phyloP scores from a whole-genome alignment of 2,329 filamentous ascomycete genomes.

The Saccharata proteae region DNA sequence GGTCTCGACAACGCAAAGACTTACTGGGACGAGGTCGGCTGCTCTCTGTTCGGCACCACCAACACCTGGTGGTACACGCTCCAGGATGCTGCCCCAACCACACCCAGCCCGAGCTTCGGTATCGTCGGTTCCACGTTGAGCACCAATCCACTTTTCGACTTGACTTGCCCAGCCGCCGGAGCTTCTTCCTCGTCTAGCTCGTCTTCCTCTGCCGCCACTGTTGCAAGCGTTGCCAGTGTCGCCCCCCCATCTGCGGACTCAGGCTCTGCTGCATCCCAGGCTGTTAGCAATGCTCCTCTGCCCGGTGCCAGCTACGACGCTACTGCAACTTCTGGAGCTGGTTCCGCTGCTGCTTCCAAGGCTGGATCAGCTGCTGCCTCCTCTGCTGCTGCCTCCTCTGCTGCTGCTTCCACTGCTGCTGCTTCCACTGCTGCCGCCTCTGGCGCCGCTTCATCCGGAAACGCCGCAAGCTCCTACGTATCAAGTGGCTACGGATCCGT shows the following conservation, averaged over 20 bases:
- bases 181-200: conserved; percentile 4
- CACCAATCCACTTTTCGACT: conserved; percentile 21
- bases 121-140: conserved; percentile 41
- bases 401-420: not conserved
- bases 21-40: conserved; percentile 74
- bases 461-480: too few relatives aligned
- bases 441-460: not conserved
- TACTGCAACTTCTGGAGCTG: not conserved
- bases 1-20: conserved; percentile 55
- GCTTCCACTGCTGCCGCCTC: conserved; percentile 1
- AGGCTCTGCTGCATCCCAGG: conserved; percentile 10
- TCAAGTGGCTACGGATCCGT: too few relatives aligned
- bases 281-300: conserved; percentile 17
- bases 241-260: conserved; percentile 1
- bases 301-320: conserved; percentile 7
- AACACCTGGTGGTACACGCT: conserved; percentile 66
- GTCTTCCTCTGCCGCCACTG: conserved; percentile 12
- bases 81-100: conserved; percentile 45
- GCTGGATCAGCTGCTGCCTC: not conserved
- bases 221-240: not conserved
- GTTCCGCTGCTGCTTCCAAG: not conserved
- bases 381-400: conserved; percentile 1
- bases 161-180: conserved; percentile 19
- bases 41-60: conserved; percentile 49
- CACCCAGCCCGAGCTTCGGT: conserved; percentile 59